phyloP scores from a whole-genome alignment of 768 basidiomycete genomes.

The Ramaria rubella region DNA sequence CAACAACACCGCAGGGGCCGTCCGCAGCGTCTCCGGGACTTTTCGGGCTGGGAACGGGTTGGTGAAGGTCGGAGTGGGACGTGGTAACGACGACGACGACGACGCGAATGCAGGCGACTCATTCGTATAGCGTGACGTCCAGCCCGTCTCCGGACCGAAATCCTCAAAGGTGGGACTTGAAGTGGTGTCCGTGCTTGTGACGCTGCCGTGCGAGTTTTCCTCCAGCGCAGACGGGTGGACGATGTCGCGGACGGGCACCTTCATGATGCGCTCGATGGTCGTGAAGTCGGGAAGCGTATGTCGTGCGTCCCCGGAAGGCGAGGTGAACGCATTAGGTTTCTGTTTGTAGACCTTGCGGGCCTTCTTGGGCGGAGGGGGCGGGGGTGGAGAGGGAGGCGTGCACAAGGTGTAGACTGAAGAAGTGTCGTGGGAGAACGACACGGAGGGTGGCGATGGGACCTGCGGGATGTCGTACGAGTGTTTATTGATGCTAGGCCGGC shows the following conservation, averaged over 20 bases:
- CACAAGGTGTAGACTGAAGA: conserved; percentile 1
- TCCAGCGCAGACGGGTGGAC: conserved; percentile 23
- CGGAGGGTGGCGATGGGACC: not conserved
- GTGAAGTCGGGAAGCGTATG: not conserved
- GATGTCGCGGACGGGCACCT: conserved; percentile 29
- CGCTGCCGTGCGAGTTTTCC: conserved; percentile 36
- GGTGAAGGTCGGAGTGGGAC: not conserved
- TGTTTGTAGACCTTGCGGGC: not conserved
- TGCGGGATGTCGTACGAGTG: not conserved
- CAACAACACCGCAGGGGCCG: not conserved
- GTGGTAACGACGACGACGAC: not conserved
- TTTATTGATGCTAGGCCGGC: conserved; percentile 7
- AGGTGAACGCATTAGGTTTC: conserved; percentile 19
- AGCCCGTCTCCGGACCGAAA: conserved; percentile 17
- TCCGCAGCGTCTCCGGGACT: not conserved
- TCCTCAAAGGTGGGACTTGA: conserved; percentile 27
- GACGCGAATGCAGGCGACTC: not conserved
- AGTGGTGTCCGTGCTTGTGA: conserved; percentile 29
- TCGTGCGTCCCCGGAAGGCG: conserved; percentile 24
- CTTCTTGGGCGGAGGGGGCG: conserved; percentile 2
- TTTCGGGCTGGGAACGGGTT: conserved; percentile 5
- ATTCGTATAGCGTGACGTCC: not conserved
- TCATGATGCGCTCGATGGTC: conserved; percentile 75
- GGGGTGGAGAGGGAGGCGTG: conserved; percentile 2
- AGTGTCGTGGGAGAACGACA: not conserved